Conservation (phyloP, 2,329 filamentous ascomycete genomes). For the Scytalidium lignicola region DNA sequence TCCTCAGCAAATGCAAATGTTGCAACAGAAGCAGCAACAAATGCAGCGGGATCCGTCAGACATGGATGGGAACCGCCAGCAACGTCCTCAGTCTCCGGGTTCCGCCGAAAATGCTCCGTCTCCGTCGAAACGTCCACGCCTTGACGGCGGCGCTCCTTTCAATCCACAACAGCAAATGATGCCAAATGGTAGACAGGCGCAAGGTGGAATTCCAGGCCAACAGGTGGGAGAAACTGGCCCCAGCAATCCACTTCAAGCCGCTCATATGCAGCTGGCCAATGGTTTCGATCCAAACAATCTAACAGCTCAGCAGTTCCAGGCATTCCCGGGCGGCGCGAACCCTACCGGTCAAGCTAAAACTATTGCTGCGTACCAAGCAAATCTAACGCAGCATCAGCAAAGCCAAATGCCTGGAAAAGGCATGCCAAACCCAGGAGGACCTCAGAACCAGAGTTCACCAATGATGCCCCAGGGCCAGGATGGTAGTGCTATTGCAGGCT, state of each 20-base stretch:
- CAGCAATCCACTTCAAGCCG: slow-evolving; percentile 42
- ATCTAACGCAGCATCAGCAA: slow-evolving; percentile 76
- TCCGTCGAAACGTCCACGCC: slow-evolving; percentile 81
- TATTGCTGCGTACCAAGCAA: slow-evolving; percentile 82
- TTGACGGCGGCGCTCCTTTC: slow-evolving; percentile 64
- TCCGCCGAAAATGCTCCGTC: slow-evolving; percentile 85
- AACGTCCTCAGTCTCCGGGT: slow-evolving; percentile 72
- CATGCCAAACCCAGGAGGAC: slow-evolving; percentile 69
- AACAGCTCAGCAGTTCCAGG: slow-evolving; percentile 70
- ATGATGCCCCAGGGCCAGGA: slow-evolving; percentile 75
- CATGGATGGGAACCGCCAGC: slow-evolving; percentile 75
- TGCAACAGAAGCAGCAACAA: slow-evolving; percentile 68
- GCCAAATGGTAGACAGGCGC: slow-evolving; percentile 64
- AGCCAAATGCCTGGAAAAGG: slow-evolving; percentile 72
- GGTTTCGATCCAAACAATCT: slow-evolving; percentile 72
- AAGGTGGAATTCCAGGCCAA: slow-evolving; percentile 66
- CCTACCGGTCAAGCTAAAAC: slow-evolving; percentile 47
- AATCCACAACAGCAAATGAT: slow-evolving; percentile 66
- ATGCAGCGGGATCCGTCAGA: slow-evolving; percentile 86
- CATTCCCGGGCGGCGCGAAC: slow-evolving; percentile 45
- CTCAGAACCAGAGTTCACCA: slow-evolving; percentile 73
- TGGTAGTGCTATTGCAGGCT: slow-evolving; percentile 48
- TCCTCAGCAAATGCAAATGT: slow-evolving; percentile 65
- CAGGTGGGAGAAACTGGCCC: slow-evolving; percentile 54
- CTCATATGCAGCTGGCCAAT: slow-evolving; percentile 59